Base-by-base conservation (phyloP, 495 filamentous ascomycete genomes). In the Penicillium silybi region DNA sequence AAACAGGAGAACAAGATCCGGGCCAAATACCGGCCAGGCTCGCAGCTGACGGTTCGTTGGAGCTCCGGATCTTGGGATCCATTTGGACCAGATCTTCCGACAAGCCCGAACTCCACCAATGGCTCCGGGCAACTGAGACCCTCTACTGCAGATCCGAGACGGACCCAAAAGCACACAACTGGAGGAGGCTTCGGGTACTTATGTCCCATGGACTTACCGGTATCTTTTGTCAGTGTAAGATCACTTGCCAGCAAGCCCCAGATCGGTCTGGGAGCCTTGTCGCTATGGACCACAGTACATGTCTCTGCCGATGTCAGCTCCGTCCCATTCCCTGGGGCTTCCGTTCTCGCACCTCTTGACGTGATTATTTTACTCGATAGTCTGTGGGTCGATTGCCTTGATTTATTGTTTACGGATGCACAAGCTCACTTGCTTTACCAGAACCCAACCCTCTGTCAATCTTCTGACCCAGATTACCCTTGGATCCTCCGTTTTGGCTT, bases 311-410 rank as follows among this genome's bases (percentile, higher is more conserved):
- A 68, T 55, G 56, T 66, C 47, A 52, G 37, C 17, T 43, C 58
- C 6, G 44, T 58, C 17, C 45, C 46, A 13, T 34, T 53, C 13
- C 52, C 50, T 6, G 62, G 50, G 16, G 26, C 35, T 15, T 52
- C 62, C 5, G 44, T 11, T 7, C 47, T 56, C 47, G 57, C 63
- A 3, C 57, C 63, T 1, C 50, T 66, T 19, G 63, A 66, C 34
- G 44, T 56, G 16, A 46, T 62, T n/a, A 54, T 65, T 55, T 49
- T 66, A 10, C 45, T 66, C 41, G 60, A 66, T n/a, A 44, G 18
- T 11, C 18, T 61, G 63, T 65, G 37, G 46, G 62, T 41, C 4
- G 16, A 44, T 7, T 11, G 8, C 6, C 27, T 15, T 34, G 10
- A 7, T 6, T 44, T 20, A 6, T 34, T 25, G 10, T 0, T 25